A percentile compares a stretch with the other conserved stretches of the same genome.
These are phyloP conservation scores for Mrakia blollopis DNA, from an alignment of 768 basidiomycete species.

Conservation along the genomic window DNA sequence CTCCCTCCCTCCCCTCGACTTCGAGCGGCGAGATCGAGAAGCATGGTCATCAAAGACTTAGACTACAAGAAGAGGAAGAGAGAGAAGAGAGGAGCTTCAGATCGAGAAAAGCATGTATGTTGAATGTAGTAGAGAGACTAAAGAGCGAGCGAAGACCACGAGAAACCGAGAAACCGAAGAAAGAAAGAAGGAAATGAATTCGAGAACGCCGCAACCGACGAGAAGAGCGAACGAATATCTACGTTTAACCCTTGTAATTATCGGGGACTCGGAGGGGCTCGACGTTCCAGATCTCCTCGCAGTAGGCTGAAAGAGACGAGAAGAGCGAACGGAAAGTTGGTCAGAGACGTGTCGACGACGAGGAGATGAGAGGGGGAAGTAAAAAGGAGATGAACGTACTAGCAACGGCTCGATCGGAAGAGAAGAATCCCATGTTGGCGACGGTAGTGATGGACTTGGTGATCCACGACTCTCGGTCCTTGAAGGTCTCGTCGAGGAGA, in stretches of 20 bases:
- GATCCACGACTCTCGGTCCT: slow-evolving; percentile 77
- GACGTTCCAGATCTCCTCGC: slow-evolving; percentile 28
- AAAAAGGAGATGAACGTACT: not conserved
- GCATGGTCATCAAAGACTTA: too few relatives aligned
- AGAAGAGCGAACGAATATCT: not conserved
- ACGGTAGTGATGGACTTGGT: slow-evolving; percentile 83
- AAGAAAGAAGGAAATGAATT: not conserved
- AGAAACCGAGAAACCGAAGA: not conserved
- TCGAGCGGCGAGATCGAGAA: too few relatives aligned
- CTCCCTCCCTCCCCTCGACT: too few relatives aligned
- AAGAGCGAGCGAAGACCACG: not conserved
- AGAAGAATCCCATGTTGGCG: slow-evolving; percentile 14
- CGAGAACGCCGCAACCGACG: too few relatives aligned
- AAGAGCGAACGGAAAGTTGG: not conserved
- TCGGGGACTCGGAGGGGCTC: slow-evolving; percentile 21
- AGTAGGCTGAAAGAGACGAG: not conserved
- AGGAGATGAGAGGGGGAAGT: not conserved
- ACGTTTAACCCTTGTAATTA: not conserved
- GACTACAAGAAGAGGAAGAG: too few relatives aligned
- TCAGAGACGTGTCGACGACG: not conserved
- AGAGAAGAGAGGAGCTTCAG: too few relatives aligned
- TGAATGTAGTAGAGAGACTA: not conserved
- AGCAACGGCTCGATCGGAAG: slow-evolving; percentile 7
- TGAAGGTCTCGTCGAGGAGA: slow-evolving; percentile 84
- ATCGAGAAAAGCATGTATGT: not conserved